phyloP scores from a whole-genome alignment of 768 basidiomycete species.

The Lentinula edodes region DNA sequence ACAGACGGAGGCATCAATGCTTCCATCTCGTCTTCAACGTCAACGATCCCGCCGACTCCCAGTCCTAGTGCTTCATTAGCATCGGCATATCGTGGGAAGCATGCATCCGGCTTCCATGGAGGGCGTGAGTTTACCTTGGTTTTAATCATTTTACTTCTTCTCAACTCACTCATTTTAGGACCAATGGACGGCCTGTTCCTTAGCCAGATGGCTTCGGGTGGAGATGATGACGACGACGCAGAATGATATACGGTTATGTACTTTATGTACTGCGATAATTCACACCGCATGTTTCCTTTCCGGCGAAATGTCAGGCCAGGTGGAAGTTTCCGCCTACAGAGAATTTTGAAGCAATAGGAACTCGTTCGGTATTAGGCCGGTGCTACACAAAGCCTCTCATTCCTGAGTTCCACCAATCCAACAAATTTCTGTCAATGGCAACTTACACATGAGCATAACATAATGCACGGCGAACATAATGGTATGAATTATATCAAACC shows the following conservation, averaged over 20 bases:
- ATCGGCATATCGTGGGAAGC: slow-evolving; percentile 3
- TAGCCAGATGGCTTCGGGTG: neutral
- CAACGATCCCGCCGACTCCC: slow-evolving; percentile 1
- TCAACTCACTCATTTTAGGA: neutral
- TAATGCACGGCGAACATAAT: too few species aligned
- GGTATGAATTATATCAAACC: too few species aligned
- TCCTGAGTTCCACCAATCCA: neutral
- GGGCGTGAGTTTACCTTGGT: neutral
- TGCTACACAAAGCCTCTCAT: neutral
- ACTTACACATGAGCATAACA: too few species aligned
- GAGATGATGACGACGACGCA: neutral
- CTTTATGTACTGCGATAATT: too few species aligned
- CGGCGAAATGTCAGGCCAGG: too few species aligned
- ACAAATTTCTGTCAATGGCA: neutral
- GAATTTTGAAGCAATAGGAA: neutral
- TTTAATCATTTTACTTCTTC: neutral
- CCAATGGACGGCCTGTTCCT: slow-evolving; percentile 6
- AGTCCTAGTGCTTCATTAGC: neutral
- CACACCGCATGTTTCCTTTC: too few species aligned
- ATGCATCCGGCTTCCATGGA: neutral
- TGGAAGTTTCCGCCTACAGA: too few species aligned
- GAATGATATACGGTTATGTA: neutral
- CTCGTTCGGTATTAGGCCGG: neutral
- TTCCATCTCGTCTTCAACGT: slow-evolving; percentile 1
- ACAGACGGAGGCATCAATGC: neutral